phyloP scores from a whole-genome alignment of 1,284 basidiomycete species.

The Lentinula novae-zelandiae region DNA sequence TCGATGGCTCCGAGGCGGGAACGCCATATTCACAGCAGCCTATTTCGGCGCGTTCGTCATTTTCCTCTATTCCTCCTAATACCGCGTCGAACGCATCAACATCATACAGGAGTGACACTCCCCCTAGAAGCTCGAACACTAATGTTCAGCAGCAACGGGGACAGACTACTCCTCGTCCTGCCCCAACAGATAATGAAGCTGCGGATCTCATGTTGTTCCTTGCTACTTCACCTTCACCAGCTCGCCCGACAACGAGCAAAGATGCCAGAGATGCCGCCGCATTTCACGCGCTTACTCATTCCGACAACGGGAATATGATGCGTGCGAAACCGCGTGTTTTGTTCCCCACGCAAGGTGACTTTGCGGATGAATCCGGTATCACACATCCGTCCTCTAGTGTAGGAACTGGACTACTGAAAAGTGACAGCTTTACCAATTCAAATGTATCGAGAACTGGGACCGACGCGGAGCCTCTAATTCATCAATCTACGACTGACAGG shows the following conservation, averaged over 20 bases:
- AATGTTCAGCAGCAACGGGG: constrained; percentile 12
- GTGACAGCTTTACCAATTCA: constrained; percentile 34
- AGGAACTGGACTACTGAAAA: constrained; percentile 22
- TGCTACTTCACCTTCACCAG: constrained; percentile 77
- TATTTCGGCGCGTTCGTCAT: constrained; percentile 53
- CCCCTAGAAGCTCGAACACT: constrained; percentile 19
- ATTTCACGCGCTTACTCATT: constrained; percentile 50
- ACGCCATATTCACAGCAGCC: constrained; percentile 43
- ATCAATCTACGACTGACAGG: background rate
- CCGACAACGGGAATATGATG: constrained; percentile 40
- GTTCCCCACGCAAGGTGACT: constrained; percentile 42
- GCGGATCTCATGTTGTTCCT: constrained; percentile 77
- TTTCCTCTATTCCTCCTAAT: constrained; percentile 21
- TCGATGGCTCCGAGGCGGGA: constrained; percentile 55
- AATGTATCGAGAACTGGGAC: constrained; percentile 40
- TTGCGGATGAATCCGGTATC: constrained; percentile 19
- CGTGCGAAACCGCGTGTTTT: constrained; percentile 63
- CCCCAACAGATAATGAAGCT: constrained; percentile 67
- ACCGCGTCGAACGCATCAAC: constrained; percentile 9
- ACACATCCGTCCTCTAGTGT: constrained; percentile 12
- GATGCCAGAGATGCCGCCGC: constrained; percentile 51
- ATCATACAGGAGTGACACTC: constrained; percentile 26
- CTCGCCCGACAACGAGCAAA: constrained; percentile 47
- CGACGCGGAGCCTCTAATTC: constrained; percentile 20
- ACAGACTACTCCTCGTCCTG: constrained; percentile 35